Evolutionary conservation across 2,329 filamentous ascomycete species (phyloP).

Genomic region (Trichoderma aggressivum): DNA sequence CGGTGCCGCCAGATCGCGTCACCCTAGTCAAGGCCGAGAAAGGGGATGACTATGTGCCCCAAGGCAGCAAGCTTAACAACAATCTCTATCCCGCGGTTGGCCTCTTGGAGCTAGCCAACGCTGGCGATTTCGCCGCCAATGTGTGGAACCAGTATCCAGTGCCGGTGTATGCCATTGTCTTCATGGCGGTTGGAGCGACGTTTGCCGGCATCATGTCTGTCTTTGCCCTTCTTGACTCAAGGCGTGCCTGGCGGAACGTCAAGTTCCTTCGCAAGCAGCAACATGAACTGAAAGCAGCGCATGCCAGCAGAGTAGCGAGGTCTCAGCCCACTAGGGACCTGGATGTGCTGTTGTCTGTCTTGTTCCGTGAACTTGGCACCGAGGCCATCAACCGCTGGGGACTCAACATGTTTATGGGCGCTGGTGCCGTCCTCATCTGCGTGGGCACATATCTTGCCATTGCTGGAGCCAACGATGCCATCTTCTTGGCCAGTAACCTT

Average conservation of each 20-base stretch:
- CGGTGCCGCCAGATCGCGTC: background rate
- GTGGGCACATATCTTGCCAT: slow-evolving; percentile 54
- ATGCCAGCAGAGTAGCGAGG: slow-evolving; percentile 13
- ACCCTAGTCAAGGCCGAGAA: slow-evolving; percentile 4
- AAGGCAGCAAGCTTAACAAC: slow-evolving; percentile 9
- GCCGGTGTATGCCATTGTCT: slow-evolving; percentile 44
- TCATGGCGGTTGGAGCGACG: slow-evolving; percentile 53
- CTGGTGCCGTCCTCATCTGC: slow-evolving; percentile 48
- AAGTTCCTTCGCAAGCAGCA: slow-evolving; percentile 43
- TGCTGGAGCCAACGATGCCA: slow-evolving; percentile 40
- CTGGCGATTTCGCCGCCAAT: slow-evolving; percentile 55
- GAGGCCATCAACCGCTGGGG: slow-evolving; percentile 49
- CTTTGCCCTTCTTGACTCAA: slow-evolving; percentile 45
- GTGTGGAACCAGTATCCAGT: slow-evolving; percentile 53
- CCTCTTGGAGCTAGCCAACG: slow-evolving; percentile 54
- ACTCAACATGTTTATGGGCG: slow-evolving; percentile 50
- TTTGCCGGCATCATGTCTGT: slow-evolving; percentile 43
- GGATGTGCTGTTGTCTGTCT: slow-evolving; percentile 42
- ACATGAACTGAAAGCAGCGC: slow-evolving; percentile 28
- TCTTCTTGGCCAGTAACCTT: slow-evolving; percentile 49
- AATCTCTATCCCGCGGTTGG: slow-evolving; percentile 38
- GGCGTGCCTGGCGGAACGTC: slow-evolving; percentile 45
- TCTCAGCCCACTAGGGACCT: slow-evolving; percentile 25
- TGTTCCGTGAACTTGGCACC: slow-evolving; percentile 47
- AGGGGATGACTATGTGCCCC: background rate